Conservation (phyloP, 164 flowering plant species). For the Dillenia turbinata region DNA sequence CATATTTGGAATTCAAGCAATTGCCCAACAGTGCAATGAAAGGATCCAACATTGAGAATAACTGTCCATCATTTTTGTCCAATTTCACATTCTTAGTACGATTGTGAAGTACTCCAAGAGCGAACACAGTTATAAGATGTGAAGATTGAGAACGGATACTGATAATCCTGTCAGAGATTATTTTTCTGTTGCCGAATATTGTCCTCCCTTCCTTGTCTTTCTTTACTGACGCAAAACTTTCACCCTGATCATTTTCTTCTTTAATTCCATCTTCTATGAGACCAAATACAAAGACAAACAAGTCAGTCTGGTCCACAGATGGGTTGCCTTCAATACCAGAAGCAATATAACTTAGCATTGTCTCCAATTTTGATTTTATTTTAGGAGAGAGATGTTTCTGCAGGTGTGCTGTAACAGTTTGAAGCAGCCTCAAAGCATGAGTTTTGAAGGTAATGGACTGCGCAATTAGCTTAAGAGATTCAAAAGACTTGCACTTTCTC, state of each 20-base stretch:
- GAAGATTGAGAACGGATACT: constrained; percentile 33
- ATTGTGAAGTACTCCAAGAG: constrained; percentile 56
- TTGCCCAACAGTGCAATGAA: constrained; percentile 52
- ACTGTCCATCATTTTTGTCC: constrained; percentile 34
- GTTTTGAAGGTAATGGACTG: constrained; percentile 66
- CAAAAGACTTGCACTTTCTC: constrained; percentile 68
- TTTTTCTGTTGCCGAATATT: constrained; percentile 7
- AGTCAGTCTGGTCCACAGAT: constrained; percentile 60
- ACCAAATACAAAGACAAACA: constrained; percentile 64
- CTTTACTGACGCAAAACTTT: constrained; percentile 6
- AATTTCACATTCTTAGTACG: constrained; percentile 52
- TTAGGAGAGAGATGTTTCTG: constrained; percentile 68
- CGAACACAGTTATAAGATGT: constrained; percentile 73
- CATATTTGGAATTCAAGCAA: constrained; percentile 80
- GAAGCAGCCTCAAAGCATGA: constrained; percentile 65
- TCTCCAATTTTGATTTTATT: constrained; percentile 55
- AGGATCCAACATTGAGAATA: constrained; percentile 73
- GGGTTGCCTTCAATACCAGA: constrained; percentile 75
- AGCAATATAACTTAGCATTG: constrained; percentile 70
- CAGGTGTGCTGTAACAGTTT: constrained; percentile 53
- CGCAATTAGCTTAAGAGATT: constrained; percentile 67
- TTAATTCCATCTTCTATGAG: constrained; percentile 60
- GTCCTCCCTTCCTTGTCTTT: constrained; percentile 4
- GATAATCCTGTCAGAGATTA: constrained; percentile 10
- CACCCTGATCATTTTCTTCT: constrained; percentile 31